Base-by-base conservation (phyloP, 139 green algal species). In the Chlamydomonas urium region DNA sequence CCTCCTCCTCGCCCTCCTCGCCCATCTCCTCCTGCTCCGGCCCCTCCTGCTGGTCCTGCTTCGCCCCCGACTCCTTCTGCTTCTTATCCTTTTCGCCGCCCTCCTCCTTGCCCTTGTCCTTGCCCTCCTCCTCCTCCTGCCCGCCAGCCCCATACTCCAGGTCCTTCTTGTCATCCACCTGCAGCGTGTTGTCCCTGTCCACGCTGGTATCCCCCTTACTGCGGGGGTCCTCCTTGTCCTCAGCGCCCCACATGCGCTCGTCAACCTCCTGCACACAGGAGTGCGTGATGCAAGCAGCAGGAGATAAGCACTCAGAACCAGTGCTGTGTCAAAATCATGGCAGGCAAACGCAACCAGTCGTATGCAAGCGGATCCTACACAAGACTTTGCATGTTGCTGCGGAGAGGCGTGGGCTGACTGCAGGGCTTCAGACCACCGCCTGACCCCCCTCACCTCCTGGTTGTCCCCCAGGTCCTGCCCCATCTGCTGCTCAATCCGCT, bases 161-260 rank as follows among this genome's bases (percentile, higher is more conserved):
- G 31, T 92, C 71, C 10, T 73, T 85, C 74, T 89, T 90, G 78
- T 93, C 88, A 17, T 88, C 79, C 26, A 91, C 89, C 74, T 79
- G 74, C 33, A 83, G 78, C 37, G 81, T 71, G 6, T 78, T 78
- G 24, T 90, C 77, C 71, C 86, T 83, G 56, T 94, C 89, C 24
- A 88, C 83, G 73, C 88, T 88, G 65, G 92, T 86, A 50, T 86
- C 71, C 57, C 77, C 74, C 71, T 86, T 63, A 38, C 88, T 73
- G 23, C 6, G 4, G 8, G 33, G 42, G 19, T 83, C 35, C 29
- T 76, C 48, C 36, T 71, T 21, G 32, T 85, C 66, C 37, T 91
- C 85, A 28, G 80, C 42, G 35, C 88, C 80, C 93, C 94, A 98
- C 73, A 98, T 67, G 60, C 80, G 78, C 87, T 98, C 94, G 75